Percentiles rank a stretch among this genome's conserved stretches.
Evolutionary conservation across 306 rosid species (phyloP).

Genomic region (Quercus wislizeni): DNA sequence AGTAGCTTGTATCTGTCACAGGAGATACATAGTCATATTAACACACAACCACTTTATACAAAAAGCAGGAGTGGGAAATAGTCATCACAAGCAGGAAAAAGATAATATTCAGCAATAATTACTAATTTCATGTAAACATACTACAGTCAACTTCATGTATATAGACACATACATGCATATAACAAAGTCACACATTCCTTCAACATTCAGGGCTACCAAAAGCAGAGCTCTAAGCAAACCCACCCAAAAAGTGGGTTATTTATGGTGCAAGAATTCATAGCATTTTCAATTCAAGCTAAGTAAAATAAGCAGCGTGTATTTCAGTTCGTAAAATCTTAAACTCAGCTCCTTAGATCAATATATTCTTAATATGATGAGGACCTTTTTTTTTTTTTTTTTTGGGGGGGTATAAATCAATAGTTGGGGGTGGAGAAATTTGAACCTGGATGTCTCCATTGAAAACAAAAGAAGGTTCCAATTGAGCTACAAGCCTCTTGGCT

Average conservation of each 20-base stretch:
- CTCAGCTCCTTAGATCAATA: not conserved
- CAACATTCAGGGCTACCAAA: not conserved
- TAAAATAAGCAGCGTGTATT: not conserved
- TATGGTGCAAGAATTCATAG: not conserved
- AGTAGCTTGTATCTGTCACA: slow-evolving; percentile 46
- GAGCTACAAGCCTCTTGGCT: too few relatives aligned
- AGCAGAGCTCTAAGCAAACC: not conserved
- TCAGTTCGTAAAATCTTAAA: not conserved
- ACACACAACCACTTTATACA: not conserved
- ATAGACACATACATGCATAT: not conserved
- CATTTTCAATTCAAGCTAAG: not conserved
- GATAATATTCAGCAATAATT: not conserved
- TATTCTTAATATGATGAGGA: not conserved
- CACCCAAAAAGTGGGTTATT: not conserved
- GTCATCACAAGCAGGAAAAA: slow-evolving; percentile 1
- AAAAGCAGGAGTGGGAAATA: not conserved
- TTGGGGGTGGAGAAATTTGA: too few relatives aligned
- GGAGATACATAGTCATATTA: slow-evolving; percentile 17
- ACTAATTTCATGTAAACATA: not conserved
- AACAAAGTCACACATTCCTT: not conserved
- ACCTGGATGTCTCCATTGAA: too few relatives aligned
- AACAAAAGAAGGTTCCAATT: too few relatives aligned
- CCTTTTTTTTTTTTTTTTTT: too few relatives aligned
- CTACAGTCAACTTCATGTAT: not conserved
- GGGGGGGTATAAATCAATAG: too few relatives aligned